Evolutionary conservation across 1,284 basidiomycete species (phyloP).

Genomic region (Trametes versicolor): DNA sequence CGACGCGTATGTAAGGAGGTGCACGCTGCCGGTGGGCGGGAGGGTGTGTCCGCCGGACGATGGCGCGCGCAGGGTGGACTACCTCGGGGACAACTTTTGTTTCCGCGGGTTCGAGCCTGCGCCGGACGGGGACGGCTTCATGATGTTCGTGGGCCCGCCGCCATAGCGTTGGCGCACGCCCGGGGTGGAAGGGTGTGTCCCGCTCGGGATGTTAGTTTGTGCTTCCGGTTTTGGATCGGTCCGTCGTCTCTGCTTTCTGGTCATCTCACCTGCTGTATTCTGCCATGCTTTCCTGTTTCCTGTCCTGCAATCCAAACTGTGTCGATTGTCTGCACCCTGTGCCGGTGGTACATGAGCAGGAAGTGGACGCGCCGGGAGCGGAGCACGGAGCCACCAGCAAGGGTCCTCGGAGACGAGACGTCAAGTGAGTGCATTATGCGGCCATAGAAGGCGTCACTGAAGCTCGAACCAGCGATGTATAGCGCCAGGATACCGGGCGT

Average conservation of each 20-base stretch:
- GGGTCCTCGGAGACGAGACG: conserved; percentile 7
- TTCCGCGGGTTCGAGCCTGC: conserved; percentile 66
- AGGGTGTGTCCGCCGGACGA: conserved; percentile 40
- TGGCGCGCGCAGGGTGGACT: conserved; percentile 59
- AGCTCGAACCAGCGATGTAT: conserved; percentile 1
- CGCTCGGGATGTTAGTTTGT: conserved; percentile 21
- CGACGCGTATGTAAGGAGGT: conserved; percentile 45
- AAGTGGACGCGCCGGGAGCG: neutral
- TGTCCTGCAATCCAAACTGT: conserved; percentile 16
- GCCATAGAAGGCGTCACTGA: conserved; percentile 13
- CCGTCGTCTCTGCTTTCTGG: conserved; percentile 8
- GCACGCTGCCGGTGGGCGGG: conserved; percentile 29
- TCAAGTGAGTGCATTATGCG: neutral
- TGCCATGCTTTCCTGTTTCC: conserved; percentile 8
- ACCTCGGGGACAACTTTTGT: conserved; percentile 56
- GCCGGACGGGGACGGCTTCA: conserved; percentile 59
- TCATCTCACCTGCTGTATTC: conserved; percentile 8
- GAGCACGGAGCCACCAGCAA: neutral
- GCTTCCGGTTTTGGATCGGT: conserved; percentile 6
- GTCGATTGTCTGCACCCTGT: neutral
- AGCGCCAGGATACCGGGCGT: conserved; percentile 21
- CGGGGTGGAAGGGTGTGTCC: neutral
- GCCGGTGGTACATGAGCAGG: neutral
- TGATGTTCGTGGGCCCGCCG: conserved; percentile 58
- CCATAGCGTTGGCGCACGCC: conserved; percentile 17